Percentiles rank a stretch among this genome's conserved stretches.
phyloP scores from a whole-genome alignment of 345 rosid genomes.

The Rhizophora mangle region DNA sequence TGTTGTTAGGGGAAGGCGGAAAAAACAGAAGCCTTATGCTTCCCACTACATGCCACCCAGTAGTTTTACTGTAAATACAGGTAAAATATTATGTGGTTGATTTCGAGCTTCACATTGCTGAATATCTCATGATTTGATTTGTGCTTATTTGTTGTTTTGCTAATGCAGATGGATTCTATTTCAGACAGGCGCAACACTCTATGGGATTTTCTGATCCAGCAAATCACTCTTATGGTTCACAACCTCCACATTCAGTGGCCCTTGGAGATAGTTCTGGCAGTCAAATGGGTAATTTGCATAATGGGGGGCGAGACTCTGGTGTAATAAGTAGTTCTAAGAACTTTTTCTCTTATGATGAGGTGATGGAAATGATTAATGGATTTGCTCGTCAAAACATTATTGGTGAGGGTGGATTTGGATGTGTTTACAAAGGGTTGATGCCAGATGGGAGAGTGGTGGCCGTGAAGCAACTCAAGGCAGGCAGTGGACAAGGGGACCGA shows the following conservation, averaged over 20 bases:
- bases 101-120: neutral
- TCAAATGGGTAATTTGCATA: neutral
- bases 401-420: constrained; percentile 99
- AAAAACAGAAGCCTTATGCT: constrained; percentile 31
- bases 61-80: constrained; percentile 45
- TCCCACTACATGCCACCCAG: constrained; percentile 45
- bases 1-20: constrained; percentile 41
- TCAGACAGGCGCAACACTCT: constrained; percentile 35
- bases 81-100: constrained; percentile 29
- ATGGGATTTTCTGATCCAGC: constrained; percentile 35
- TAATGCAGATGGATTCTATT: constrained; percentile 52
- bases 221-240: constrained; percentile 42
- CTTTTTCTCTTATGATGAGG: constrained; percentile 61
- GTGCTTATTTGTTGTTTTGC: neutral
- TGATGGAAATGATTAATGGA: constrained; percentile 80
- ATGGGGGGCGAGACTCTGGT: constrained; percentile 43
- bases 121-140: neutral
- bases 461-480: constrained; percentile 89
- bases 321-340: constrained; percentile 48
- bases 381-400: constrained; percentile 64
- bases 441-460: constrained; percentile 64
- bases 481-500: constrained; percentile 96
- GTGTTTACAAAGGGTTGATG: constrained; percentile 65
- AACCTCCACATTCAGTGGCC: constrained; percentile 21
- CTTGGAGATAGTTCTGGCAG: constrained; percentile 49